Conservation (phyloP, 306 rosid species). For the Canavalia gladiata region DNA sequence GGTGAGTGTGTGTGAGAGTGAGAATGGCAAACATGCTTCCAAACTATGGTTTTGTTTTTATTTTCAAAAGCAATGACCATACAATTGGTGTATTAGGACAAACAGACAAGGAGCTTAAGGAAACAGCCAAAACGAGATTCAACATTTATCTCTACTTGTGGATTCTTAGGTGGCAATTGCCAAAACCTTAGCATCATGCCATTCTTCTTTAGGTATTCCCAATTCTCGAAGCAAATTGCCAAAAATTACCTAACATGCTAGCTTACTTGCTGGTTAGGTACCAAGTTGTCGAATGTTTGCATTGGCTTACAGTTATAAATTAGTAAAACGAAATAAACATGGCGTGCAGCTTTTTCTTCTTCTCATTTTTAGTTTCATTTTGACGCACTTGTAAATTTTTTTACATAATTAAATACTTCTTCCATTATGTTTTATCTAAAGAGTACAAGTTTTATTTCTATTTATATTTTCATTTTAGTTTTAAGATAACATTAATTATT, state of each 20-base stretch:
- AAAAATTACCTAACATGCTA: background rate
- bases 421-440: no score
- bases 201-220: slow-evolving; percentile 40
- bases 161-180: slow-evolving; percentile 56
- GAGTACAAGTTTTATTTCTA: no score
- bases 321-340: no score
- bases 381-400: no score
- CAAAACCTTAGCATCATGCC: slow-evolving; percentile 33
- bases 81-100: slow-evolving; percentile 68
- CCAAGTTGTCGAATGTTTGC: background rate
- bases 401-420: no score
- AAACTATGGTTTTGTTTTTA: slow-evolving; percentile 60
- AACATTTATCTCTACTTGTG: slow-evolving; percentile 63
- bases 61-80: slow-evolving; percentile 59
- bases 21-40: slow-evolving; percentile 54
- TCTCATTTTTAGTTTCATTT: no score
- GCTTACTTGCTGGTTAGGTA: background rate
- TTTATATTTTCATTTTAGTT: no score
- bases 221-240: slow-evolving; percentile 4
- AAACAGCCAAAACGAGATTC: slow-evolving; percentile 59
- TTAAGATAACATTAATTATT: no score
- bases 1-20: slow-evolving; percentile 53
- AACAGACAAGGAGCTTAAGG: slow-evolving; percentile 58
- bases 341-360: no score
- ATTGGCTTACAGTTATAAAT: no score